A percentile compares a stretch with the other conserved stretches of the same genome.
Conservation (phyloP, 2,329 filamentous ascomycete genomes). For the Fusarium anthophilum region DNA sequence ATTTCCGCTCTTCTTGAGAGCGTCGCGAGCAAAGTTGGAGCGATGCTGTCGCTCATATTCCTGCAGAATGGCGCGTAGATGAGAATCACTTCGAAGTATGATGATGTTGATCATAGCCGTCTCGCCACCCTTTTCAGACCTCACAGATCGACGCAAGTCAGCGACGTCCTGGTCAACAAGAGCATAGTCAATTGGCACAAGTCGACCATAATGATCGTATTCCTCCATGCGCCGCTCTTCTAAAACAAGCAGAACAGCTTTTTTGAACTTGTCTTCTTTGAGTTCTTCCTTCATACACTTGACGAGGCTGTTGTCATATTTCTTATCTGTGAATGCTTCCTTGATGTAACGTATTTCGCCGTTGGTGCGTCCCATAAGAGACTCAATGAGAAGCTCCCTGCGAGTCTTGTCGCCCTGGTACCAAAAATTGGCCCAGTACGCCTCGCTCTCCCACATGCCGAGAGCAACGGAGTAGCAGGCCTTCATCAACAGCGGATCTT, state of each 20-base stretch:
- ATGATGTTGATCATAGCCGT: slow-evolving; percentile 87
- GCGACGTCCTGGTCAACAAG: slow-evolving; percentile 77
- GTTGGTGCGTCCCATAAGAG: slow-evolving; percentile 89
- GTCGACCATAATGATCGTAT: slow-evolving; percentile 69
- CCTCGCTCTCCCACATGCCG: slow-evolving; percentile 90
- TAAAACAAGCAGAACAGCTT: slow-evolving; percentile 82
- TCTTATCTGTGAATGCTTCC: slow-evolving; percentile 87
- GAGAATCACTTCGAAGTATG: slow-evolving; percentile 79
- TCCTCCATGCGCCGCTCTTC: slow-evolving; percentile 89
- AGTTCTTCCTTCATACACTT: slow-evolving; percentile 93
- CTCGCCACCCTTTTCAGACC: slow-evolving; percentile 84
- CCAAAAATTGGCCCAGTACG: slow-evolving; percentile 98
- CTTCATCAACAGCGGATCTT: slow-evolving; percentile 83
- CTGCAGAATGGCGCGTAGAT: slow-evolving; percentile 81
- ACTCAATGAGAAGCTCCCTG: slow-evolving; percentile 90
- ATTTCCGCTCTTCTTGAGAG: slow-evolving; percentile 88
- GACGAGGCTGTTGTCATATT: slow-evolving; percentile 82
- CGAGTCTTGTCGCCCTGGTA: slow-evolving; percentile 89
- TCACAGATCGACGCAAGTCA: slow-evolving; percentile 73
- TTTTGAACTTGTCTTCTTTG: slow-evolving; percentile 95
- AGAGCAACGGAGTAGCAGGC: slow-evolving; percentile 90
- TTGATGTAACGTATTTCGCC: slow-evolving; percentile 89
- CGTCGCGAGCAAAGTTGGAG: slow-evolving; percentile 87
- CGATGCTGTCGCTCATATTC: slow-evolving; percentile 78
- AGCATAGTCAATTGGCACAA: slow-evolving; percentile 64